Base-by-base conservation (phyloP, 306 rosid genomes). In the Heteromeles arbutifolia region DNA sequence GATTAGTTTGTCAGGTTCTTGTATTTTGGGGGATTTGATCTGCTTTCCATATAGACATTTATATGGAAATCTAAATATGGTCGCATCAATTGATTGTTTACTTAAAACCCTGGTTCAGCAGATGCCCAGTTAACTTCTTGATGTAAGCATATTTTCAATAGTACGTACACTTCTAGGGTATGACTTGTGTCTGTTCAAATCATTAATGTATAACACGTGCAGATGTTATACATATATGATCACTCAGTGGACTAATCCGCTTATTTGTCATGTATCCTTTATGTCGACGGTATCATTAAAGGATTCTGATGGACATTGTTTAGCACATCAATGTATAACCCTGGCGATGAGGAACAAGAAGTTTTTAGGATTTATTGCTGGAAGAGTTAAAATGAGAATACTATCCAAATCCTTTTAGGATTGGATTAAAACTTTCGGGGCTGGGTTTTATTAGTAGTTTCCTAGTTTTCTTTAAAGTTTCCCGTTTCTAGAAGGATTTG, bases 11-110 rank as follows among this genome's bases (percentile, higher is more conserved):
- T 58, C 11, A 11, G 9, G 48, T 34, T 31, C 39, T 24, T 39
- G 77, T 73, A 59, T 58, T 57, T 73, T 73, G 77, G 32, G 67
- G 50, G 56, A 34, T 37, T 37, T 39, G 25, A 37, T 58, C 54
- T 58, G 53, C 77, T 24, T 24, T 24, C 17, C 25, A 15, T 24
- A 8, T 58, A 17, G 1, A 39, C 22, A 11, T 34, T 14, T 45
- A 69, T 69, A 39, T 41, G 69, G 69, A 22, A 37, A 37, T 41
- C 25, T 69, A 26, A 28, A 69, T 26, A 45, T 14, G 18, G n/a
- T 26, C 2, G 25, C 25, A 17, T 26, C 4, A 18, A 15, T 45
- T 45, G 57, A 44, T 69, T 69, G 59, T 48, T 68, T 45, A 18
- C 58, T 25, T 69, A 11, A 52, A 29, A 70, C 74, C 59, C 28